Conservation (phyloP, 2,329 filamentous ascomycete species). For the Colletotrichum sp. region DNA sequence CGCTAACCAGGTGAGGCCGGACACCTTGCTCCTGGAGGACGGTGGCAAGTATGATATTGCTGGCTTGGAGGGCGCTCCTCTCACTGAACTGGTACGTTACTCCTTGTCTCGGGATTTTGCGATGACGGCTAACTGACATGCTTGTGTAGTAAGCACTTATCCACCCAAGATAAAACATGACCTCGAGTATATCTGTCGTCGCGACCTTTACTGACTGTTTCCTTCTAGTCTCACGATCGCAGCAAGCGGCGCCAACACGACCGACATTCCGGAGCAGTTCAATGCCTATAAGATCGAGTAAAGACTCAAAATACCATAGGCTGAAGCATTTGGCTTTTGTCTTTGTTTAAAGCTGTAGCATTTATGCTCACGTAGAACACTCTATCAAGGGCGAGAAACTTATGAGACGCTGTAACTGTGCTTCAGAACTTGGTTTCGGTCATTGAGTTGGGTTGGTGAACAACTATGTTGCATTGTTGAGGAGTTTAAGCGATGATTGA, state of each 20-base stretch:
- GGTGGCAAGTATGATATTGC: background rate
- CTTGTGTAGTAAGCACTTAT: background rate
- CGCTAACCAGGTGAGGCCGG: background rate
- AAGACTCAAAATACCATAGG: background rate
- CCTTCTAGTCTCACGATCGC: background rate
- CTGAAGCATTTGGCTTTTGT: background rate
- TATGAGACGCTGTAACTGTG: background rate
- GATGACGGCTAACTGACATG: background rate
- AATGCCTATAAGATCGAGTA: background rate
- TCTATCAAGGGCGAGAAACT: background rate
- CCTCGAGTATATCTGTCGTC: background rate
- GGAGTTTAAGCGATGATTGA: background rate
- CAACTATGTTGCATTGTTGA: rapidly evolving
- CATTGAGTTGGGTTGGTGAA: background rate
- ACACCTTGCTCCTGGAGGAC: background rate
- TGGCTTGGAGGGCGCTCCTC: background rate
- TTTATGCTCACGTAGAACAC: background rate
- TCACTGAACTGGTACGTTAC: background rate
- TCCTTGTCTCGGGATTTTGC: background rate
- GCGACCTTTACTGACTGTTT: background rate
- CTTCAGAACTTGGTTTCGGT: background rate
- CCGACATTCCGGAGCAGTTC: background rate
- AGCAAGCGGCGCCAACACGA: background rate
- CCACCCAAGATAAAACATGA: background rate
- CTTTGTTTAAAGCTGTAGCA: background rate